These are phyloP conservation scores for Metschnikowia gruessii DNA, from an alignment of 805 yeast genomes.

Conservation along the genomic window DNA sequence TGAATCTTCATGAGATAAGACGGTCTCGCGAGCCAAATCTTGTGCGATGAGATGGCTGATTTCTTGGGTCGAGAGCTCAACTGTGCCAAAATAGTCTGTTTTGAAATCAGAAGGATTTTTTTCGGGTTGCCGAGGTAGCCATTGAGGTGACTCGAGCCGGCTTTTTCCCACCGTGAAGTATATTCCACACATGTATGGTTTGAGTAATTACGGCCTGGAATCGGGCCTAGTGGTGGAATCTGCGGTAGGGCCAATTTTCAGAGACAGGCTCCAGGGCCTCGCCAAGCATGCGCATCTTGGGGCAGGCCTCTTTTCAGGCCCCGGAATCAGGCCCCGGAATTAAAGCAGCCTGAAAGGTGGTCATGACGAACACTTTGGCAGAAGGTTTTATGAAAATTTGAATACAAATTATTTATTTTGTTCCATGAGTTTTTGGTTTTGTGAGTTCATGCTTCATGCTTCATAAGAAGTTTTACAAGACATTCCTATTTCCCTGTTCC, in stretches of 20 bases:
- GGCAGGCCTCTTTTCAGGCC: too few species aligned
- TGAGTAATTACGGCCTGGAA: too few species aligned
- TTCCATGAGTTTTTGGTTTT: too few species aligned
- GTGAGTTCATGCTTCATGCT: too few species aligned
- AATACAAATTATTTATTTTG: too few species aligned
- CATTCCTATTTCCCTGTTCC: too few species aligned
- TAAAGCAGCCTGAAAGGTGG: too few species aligned
- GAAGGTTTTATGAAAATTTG: too few species aligned
- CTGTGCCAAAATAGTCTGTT: not conserved
- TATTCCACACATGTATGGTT: constrained; percentile 19
- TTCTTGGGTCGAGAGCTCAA: constrained; percentile 4
- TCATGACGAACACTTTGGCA: too few species aligned
- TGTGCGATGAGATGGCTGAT: constrained; percentile 10
- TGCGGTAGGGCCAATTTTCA: not conserved
- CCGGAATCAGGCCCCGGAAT: too few species aligned
- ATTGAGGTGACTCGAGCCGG: not conserved
- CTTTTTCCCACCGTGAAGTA: constrained; percentile 7
- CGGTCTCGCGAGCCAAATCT: constrained; percentile 9
- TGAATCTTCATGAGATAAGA: constrained; percentile 17
- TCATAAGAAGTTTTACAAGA: too few species aligned
- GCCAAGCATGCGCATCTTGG: not conserved
- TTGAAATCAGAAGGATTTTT: not conserved
- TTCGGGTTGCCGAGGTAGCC: not conserved
- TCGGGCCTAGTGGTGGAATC: not conserved
- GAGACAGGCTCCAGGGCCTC: too few species aligned